A percentile compares a stretch with the other conserved stretches of the same genome.
Evolutionary conservation across 2,329 filamentous ascomycete genomes (phyloP).

Genomic region (Colletotrichum phormii): DNA sequence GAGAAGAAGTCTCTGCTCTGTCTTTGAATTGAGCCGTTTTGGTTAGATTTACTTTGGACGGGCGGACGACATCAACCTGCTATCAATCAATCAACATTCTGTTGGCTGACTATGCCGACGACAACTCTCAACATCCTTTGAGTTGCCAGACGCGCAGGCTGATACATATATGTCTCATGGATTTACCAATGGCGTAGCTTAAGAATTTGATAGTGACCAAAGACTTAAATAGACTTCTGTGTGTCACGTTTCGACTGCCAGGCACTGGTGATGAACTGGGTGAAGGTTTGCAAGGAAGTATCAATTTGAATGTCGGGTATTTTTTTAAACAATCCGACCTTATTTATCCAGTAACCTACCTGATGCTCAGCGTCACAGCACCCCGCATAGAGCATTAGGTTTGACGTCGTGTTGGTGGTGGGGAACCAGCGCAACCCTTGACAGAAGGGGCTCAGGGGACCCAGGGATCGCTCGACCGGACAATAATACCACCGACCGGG

Average conservation of each 20-base stretch:
- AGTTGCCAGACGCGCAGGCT: slow-evolving; percentile 33
- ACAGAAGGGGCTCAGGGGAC: not conserved
- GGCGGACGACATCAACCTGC: slow-evolving; percentile 35
- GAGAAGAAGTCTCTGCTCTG: slow-evolving; percentile 70
- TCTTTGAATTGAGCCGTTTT: slow-evolving; percentile 65
- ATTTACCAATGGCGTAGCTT: not conserved
- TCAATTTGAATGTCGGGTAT: not conserved
- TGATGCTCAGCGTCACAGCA: slow-evolving; percentile 10
- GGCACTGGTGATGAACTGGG: not conserved
- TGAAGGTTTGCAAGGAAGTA: not conserved
- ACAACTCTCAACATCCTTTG: slow-evolving; percentile 15
- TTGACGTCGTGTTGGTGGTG: not conserved
- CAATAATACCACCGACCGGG: slow-evolving; percentile 26
- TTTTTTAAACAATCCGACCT: not conserved
- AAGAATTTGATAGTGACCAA: not conserved
- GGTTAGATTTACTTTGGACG: slow-evolving; percentile 47
- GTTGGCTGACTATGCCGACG: slow-evolving; percentile 19
- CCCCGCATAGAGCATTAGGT: slow-evolving; percentile 19
- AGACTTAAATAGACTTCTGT: not conserved
- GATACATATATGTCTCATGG: slow-evolving; percentile 26
- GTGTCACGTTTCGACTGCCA: not conserved
- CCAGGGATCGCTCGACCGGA: slow-evolving; percentile 18
- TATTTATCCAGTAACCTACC: too few relatives aligned
- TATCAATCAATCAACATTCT: slow-evolving; percentile 14
- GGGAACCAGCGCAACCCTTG: slow-evolving; percentile 16